These are phyloP conservation scores for Chlamydomonas asymmetrica DNA, from an alignment of 139 green algal species.

Conservation along the genomic window DNA sequence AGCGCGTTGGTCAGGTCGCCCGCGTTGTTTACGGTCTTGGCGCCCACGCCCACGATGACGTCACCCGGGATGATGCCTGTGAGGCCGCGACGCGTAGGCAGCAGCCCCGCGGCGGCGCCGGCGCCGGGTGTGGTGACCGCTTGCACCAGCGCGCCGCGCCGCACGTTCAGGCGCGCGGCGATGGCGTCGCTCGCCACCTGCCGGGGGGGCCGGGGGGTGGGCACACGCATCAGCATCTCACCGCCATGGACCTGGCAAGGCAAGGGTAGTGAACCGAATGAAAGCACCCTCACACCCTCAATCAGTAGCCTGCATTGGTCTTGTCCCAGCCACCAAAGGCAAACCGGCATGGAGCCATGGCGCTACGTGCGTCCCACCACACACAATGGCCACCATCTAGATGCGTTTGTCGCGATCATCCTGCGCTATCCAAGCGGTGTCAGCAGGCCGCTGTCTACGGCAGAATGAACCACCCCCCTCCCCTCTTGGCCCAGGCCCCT, in stretches of 20 bases:
- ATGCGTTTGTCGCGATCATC: too few relatives aligned
- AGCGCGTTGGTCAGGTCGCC: constrained; percentile 20
- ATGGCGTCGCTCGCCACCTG: constrained; percentile 38
- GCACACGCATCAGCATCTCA: too few relatives aligned
- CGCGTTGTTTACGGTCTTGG: constrained; percentile 1
- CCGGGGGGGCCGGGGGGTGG: not conserved
- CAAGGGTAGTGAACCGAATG: not conserved
- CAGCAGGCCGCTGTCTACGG: too few relatives aligned
- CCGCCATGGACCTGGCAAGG: too few relatives aligned
- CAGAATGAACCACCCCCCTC: not conserved
- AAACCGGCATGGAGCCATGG: too few relatives aligned
- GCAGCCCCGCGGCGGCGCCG: constrained; percentile 33
- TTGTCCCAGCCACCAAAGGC: too few relatives aligned
- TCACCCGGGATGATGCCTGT: constrained; percentile 37
- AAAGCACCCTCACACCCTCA: not conserved
- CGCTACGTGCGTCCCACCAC: too few relatives aligned
- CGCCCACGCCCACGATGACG: constrained; percentile 20
- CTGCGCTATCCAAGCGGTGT: too few relatives aligned
- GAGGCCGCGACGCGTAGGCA: constrained; percentile 39
- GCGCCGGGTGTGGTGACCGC: constrained; percentile 6
- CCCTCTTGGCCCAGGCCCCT: not conserved
- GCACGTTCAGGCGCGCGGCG: constrained; percentile 33
- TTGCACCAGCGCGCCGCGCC: constrained; percentile 32
- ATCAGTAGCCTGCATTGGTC: too few relatives aligned
- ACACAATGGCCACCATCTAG: too few relatives aligned